A percentile compares a stretch with the other conserved stretches of the same genome.
These are phyloP conservation scores for Prunus davidiana DNA, from an alignment of 306 rosid species.

Conservation along the genomic window DNA sequence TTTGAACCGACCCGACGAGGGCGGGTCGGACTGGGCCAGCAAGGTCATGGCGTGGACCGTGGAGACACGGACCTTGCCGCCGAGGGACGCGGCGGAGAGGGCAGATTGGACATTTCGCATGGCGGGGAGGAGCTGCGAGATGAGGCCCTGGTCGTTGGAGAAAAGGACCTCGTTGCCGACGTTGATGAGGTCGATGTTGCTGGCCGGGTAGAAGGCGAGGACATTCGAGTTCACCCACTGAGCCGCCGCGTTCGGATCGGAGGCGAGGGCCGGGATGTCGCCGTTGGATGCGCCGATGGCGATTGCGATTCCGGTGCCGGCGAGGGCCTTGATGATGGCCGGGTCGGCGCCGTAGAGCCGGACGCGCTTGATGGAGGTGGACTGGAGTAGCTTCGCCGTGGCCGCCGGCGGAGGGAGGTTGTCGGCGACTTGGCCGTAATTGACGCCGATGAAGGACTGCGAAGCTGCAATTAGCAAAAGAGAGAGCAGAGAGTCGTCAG, in stretches of 20 bases:
- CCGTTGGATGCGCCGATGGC: conserved; percentile 61
- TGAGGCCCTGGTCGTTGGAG: conserved; percentile 43
- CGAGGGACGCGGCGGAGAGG: conserved; percentile 43
- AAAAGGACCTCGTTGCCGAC: conserved; percentile 82
- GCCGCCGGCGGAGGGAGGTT: conserved; percentile 61
- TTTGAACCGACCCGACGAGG: conserved; percentile 68
- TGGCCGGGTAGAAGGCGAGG: conserved; percentile 59
- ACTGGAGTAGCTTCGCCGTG: conserved; percentile 53
- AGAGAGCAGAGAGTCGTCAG: neutral
- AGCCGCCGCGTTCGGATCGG: conserved; percentile 59
- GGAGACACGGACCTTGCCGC: conserved; percentile 67
- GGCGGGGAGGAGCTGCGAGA: conserved; percentile 70
- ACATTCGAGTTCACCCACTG: conserved; percentile 75
- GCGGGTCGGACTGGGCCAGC: conserved; percentile 72
- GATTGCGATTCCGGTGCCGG: conserved; percentile 60
- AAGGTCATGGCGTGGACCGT: conserved; percentile 84
- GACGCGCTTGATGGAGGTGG: conserved; percentile 61
- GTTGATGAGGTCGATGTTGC: conserved; percentile 60
- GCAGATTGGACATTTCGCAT: conserved; percentile 77
- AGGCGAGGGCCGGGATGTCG: conserved; percentile 61
- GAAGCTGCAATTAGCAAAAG: conserved; percentile 46
- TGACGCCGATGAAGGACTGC: conserved; percentile 79
- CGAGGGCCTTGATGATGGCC: conserved; percentile 49
- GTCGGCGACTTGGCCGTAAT: conserved; percentile 76
- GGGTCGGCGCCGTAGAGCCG: conserved; percentile 77